phyloP scores from a whole-genome alignment of 495 filamentous ascomycete genomes.

The Penicillium angulare region DNA sequence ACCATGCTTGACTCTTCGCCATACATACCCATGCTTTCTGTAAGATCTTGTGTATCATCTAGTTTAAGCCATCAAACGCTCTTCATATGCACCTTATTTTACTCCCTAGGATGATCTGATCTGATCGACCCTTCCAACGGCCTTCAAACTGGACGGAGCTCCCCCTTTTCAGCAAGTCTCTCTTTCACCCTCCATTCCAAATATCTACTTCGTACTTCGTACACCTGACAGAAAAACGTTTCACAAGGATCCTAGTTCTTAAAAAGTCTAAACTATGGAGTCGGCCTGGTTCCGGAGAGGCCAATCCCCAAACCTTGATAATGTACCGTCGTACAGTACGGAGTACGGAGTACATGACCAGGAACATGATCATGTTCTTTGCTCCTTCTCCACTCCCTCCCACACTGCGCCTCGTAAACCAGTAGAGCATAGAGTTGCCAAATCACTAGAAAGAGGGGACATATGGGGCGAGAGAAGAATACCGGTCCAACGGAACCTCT shows the following conservation, averaged over 20 bases:
- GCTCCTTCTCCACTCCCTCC: not conserved
- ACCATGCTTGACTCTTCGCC: not conserved
- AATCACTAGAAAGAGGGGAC: constrained; percentile 1
- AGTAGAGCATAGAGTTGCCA: not conserved
- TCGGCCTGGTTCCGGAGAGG: constrained; percentile 4
- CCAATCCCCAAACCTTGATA: constrained; percentile 7
- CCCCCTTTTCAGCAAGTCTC: not conserved
- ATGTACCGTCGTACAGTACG: not conserved
- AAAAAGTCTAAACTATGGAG: constrained; percentile 18
- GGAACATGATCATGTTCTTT: too few relatives aligned
- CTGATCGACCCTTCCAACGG: not conserved
- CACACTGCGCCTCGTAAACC: not conserved
- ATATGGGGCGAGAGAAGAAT: not conserved
- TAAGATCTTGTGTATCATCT: constrained; percentile 1
- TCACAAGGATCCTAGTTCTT: constrained; percentile 3
- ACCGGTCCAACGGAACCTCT: constrained; percentile 6
- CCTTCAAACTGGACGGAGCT: not conserved
- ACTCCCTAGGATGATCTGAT: not conserved
- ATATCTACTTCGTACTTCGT: not conserved
- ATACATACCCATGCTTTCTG: not conserved
- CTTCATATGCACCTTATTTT: not conserved
- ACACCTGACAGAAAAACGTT: constrained; percentile 16
- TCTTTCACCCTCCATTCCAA: not conserved
- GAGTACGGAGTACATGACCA: not conserved
- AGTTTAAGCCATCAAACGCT: not conserved